Conservation (phyloP, 148 eudicot species). For the Cornus kousa region DNA sequence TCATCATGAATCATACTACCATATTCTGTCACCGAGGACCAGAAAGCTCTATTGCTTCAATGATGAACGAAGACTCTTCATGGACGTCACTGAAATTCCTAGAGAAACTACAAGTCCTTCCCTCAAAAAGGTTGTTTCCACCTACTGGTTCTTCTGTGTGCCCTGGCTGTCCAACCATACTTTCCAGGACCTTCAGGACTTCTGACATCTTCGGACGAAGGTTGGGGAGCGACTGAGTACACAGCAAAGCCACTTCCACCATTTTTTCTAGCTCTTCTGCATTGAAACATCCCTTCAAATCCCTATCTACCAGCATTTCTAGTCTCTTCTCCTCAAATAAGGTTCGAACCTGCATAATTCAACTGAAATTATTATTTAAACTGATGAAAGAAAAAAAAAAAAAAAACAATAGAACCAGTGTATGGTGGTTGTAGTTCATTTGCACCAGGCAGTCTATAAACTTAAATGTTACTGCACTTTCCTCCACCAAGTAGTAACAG, state of each 20-base stretch:
- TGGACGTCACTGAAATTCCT: constrained; percentile 40
- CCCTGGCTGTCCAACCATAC: constrained; percentile 32
- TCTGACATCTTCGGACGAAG: constrained; percentile 80
- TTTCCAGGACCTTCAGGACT: constrained; percentile 65
- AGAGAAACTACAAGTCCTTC: constrained; percentile 38
- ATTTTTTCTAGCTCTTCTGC: constrained; percentile 56
- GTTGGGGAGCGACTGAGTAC: constrained; percentile 67
- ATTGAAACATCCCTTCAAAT: constrained; percentile 52
- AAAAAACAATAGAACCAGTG: not conserved
- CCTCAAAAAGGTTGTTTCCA: constrained; percentile 24
- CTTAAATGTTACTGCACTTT: not conserved
- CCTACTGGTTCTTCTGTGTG: constrained; percentile 41
- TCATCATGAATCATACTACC: too few relatives aligned
- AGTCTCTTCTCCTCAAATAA: constrained; percentile 59
- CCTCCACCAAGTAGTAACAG: not conserved
- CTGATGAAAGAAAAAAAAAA: not conserved
- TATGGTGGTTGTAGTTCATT: not conserved
- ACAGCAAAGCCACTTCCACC: constrained; percentile 59
- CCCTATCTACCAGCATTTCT: constrained; percentile 67
- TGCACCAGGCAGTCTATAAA: not conserved
- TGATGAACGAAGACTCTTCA: constrained; percentile 60
- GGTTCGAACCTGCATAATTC: constrained; percentile 47
- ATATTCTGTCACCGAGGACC: constrained; percentile 63
- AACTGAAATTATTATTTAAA: not conserved
- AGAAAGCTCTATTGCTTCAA: constrained; percentile 89